Evolutionary conservation across 441 rosid genomes (phyloP).

Genomic region (Mallotus japonicus): DNA sequence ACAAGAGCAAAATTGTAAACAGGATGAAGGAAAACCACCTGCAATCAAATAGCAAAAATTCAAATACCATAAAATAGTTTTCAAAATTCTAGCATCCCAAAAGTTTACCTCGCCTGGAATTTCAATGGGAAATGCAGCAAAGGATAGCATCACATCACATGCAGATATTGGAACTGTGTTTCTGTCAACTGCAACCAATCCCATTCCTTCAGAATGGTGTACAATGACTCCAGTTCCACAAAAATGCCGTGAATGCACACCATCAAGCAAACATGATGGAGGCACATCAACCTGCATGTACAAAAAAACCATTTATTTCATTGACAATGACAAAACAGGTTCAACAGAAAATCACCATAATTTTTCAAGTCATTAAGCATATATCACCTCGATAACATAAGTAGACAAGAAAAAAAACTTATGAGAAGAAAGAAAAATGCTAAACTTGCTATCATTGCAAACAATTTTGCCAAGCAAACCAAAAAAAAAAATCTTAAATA

Average conservation of each 20-base stretch:
- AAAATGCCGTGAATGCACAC: constrained; percentile 77
- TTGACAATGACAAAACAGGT: neutral
- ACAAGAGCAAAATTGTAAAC: constrained; percentile 94
- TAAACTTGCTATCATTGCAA: neutral
- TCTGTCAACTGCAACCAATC: constrained; percentile 92
- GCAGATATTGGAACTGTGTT: constrained; percentile 83
- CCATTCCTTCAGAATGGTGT: constrained; percentile 82
- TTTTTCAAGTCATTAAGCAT: neutral
- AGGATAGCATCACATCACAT: constrained; percentile 92
- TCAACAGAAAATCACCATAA: neutral
- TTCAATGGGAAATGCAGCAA: constrained; percentile 96
- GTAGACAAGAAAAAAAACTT: neutral
- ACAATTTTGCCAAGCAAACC: too few species aligned
- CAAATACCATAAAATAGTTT: constrained; percentile 17
- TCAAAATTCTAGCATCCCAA: constrained; percentile 11
- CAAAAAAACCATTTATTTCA: neutral
- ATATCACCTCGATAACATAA: neutral
- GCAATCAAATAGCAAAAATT: constrained; percentile 34
- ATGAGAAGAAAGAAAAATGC: neutral
- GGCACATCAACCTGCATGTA: constrained; percentile 86
- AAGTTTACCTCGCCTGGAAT: constrained; percentile 89
- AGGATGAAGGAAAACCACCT: constrained; percentile 99
- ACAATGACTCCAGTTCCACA: constrained; percentile 92
- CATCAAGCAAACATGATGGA: constrained; percentile 92
- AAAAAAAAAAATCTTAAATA: neutral